Base-by-base conservation (phyloP, 768 basidiomycete species). In the Hemileccinum impolitum region DNA sequence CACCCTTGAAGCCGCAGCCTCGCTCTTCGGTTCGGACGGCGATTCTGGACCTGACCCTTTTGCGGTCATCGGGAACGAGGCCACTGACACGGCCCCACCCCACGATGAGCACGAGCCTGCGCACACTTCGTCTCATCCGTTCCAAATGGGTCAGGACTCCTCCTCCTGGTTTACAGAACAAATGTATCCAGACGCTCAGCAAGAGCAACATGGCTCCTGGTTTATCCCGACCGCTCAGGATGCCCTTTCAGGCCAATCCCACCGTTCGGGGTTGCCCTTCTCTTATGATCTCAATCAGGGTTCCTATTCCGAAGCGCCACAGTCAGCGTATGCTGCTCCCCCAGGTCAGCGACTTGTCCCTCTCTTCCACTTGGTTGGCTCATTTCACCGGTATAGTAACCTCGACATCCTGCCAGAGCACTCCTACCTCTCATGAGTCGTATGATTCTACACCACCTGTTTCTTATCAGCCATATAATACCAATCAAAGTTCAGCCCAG, bases 1-100 rank as follows among this genome's bases (percentile, higher is more conserved):
- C 64, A 73, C 75, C 56, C 80, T 85, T 48, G 87, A 89, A 73
- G 82, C 86, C 56, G 90, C 90, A 31, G 85, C 88, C 44, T 83
- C 86, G 49, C 84, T 92, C 39, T 92, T 92, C 73, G 86, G 82
- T 53, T 69, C 78, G 45, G 79, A 79, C 28, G 56, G 55, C 32
- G 85, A 88, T 61, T 61, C 79, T 43, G 71, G 70, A 15, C 72
- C 77, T 28, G 85, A 87, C 69, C 79, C 79, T 45, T 87, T 87
- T 70, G 78, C 84, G 52, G 70, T 75, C 47, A 74, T 84, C 53
- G 82, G 80, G 39, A 67, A 71, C 51, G 62, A 66, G 50, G 54
- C 56, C 43, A 55, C 60, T 41, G 59, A 66, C 62, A 65, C 70
- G 52, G 60, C 62, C 50, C 56, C 60, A 53, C 43, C 59, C 51